These are phyloP conservation scores for Bolboschoenoplectus hybrid DNA, from an alignment of 202 grass and related monocot species.

Conservation along the genomic window DNA sequence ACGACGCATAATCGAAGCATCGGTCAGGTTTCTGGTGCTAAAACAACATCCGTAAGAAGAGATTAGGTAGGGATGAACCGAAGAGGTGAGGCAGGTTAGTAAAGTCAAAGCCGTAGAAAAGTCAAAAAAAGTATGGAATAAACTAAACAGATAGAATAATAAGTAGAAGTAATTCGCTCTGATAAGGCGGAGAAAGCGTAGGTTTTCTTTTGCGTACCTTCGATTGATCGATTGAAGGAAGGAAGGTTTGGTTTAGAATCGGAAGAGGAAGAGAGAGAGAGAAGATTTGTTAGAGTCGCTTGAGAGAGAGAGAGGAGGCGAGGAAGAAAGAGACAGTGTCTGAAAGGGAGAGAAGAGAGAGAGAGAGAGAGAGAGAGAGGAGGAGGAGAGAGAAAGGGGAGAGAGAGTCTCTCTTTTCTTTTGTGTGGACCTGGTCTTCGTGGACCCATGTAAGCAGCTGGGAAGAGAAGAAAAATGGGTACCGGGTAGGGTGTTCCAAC, in stretches of 20 bases:
- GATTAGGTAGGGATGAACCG: conserved; percentile 17
- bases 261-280: conserved; percentile 16
- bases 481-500: no score
- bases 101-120: conserved; percentile 41
- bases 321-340: conserved; percentile 32
- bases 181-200: background rate
- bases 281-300: conserved; percentile 25
- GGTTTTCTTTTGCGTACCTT: conserved; percentile 24
- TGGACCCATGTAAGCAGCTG: conserved; percentile 25
- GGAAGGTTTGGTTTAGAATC: conserved; percentile 13
- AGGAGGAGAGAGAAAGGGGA: background rate
- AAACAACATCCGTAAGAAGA: conserved; percentile 10
- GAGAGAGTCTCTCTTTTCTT: background rate
- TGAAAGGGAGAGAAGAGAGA: conserved; percentile 24
- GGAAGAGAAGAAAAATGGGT: background rate
- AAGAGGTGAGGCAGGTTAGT: conserved; percentile 6
- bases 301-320: conserved; percentile 1
- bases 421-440: conserved; percentile 31
- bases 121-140: conserved; percentile 33
- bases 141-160: conserved; percentile 22
- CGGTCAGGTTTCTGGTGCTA: background rate
- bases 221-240: conserved; percentile 6
- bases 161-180: background rate
- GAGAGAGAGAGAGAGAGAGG: background rate
- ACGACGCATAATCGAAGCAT: background rate